These are phyloP conservation scores for Capsaspora owczarzaki DNA, from an alignment of 78 protist species.

Conservation along the genomic window DNA sequence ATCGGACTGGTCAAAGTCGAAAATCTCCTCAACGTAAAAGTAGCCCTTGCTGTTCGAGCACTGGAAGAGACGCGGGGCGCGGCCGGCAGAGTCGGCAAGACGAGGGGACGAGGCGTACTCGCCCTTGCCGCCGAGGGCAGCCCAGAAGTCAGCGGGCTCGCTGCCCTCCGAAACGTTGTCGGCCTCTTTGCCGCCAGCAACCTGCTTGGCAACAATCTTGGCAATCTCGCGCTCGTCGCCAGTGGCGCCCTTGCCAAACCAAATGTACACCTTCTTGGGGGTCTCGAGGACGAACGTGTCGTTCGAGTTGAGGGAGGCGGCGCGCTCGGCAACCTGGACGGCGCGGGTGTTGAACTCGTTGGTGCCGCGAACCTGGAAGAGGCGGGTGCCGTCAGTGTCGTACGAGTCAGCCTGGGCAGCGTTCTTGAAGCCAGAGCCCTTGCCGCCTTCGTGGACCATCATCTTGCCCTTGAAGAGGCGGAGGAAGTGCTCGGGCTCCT, in stretches of 20 bases:
- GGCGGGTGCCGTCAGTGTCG: conserved; percentile 18
- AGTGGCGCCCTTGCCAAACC: conserved; percentile 42
- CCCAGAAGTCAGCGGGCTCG: not conserved
- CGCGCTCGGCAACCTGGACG: conserved; percentile 1
- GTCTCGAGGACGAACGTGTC: conserved; percentile 25
- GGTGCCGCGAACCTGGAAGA: conserved; percentile 45
- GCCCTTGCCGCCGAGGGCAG: conserved; percentile 25
- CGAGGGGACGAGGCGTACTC: conserved; percentile 16
- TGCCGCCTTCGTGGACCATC: conserved; percentile 29
- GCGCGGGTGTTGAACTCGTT: conserved; percentile 5
- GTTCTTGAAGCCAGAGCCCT: conserved; percentile 3
- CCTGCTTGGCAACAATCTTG: not conserved
- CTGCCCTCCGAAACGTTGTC: not conserved
- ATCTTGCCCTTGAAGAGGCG: conserved; percentile 25
- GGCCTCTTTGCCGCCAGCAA: not conserved
- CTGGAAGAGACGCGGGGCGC: conserved; percentile 42
- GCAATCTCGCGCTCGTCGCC: conserved; percentile 31
- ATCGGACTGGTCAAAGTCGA: conserved; percentile 4
- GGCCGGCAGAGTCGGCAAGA: too few relatives aligned
- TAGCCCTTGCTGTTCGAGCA: conserved; percentile 34
- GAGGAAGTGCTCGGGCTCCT: conserved; percentile 51
- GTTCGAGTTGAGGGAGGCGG: conserved; percentile 37
- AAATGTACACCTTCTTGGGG: conserved; percentile 11
- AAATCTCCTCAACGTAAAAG: conserved; percentile 25
- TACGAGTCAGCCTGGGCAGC: not conserved